phyloP scores from a whole-genome alignment of 2,329 filamentous ascomycete genomes.

The Colletotrichum horii region DNA sequence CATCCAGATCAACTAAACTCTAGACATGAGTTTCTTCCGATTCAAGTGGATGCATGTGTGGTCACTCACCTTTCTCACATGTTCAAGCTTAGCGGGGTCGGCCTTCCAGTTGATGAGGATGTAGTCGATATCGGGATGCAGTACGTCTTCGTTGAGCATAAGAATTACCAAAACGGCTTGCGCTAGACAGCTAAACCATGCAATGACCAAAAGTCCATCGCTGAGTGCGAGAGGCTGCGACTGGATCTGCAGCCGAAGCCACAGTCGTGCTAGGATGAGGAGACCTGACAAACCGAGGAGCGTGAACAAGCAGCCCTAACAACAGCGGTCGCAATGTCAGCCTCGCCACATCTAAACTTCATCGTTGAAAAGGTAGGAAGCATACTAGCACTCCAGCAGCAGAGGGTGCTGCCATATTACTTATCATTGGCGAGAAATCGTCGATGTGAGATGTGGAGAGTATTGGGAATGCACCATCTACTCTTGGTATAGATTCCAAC shows the following conservation, averaged over 20 bases:
- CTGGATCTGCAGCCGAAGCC: not conserved
- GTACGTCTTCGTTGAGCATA: not conserved
- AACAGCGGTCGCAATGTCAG: not conserved
- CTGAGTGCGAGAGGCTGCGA: not conserved
- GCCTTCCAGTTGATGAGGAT: not conserved
- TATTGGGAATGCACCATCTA: not conserved
- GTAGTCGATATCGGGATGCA: not conserved
- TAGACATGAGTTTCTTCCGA: not conserved
- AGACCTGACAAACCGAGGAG: not conserved
- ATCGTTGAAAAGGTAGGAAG: not conserved
- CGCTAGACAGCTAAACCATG: not conserved
- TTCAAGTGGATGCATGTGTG: not conserved
- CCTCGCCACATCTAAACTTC: not conserved
- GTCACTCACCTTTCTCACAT: not conserved
- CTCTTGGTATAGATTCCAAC: not conserved
- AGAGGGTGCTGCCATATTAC: not conserved
- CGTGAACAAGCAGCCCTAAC: not conserved
- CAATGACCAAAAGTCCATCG: not conserved
- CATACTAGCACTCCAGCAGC: not conserved
- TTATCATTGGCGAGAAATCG: not conserved
- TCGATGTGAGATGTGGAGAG: not conserved
- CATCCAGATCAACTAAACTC: not conserved
- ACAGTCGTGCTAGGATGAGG: not conserved
- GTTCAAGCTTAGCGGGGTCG: not conserved
- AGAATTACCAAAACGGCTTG: not conserved